phyloP scores from a whole-genome alignment of 2,329 filamentous ascomycete genomes.

The Fusarium sp. region DNA sequence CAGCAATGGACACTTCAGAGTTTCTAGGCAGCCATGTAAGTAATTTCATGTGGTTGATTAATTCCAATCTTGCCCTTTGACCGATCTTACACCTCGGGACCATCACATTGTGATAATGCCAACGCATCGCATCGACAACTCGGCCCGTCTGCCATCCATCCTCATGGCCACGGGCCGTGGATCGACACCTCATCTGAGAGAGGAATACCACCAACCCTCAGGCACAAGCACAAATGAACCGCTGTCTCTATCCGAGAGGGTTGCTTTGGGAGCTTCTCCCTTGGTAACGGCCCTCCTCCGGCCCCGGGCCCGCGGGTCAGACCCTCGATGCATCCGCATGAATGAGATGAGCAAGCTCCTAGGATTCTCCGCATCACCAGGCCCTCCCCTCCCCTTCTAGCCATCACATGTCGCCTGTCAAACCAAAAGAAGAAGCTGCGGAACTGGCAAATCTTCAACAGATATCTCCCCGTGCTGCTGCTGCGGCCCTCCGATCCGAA shows the following conservation, averaged over 20 bases:
- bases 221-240: slow-evolving; percentile 12
- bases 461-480: slow-evolving; percentile 1
- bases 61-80: background rate
- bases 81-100: background rate
- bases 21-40: slow-evolving; percentile 16
- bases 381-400: slow-evolving; percentile 21
- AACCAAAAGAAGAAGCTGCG: slow-evolving; percentile 36
- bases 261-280: slow-evolving; percentile 4
- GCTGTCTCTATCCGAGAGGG: background rate
- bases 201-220: slow-evolving; percentile 28
- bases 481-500: slow-evolving; percentile 44
- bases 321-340: slow-evolving; percentile 40
- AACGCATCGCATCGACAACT: slow-evolving; percentile 26
- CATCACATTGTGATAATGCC: slow-evolving; percentile 32
- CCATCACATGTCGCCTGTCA: slow-evolving; percentile 41
- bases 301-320: slow-evolving; percentile 38
- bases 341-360: slow-evolving; percentile 33
- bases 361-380: slow-evolving; percentile 47
- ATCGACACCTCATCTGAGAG: slow-evolving; percentile 31
- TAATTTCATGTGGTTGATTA: slow-evolving; percentile 5
- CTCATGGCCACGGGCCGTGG: slow-evolving; percentile 29
- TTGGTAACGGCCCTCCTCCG: background rate
- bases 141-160: slow-evolving; percentile 26
- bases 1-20: no score
- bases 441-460: slow-evolving; percentile 11